Evolutionary conservation across 129 eudicot species (phyloP), one percentile per base, ranked within the genome.

Genomic region (Flaveria robusta): DNA sequence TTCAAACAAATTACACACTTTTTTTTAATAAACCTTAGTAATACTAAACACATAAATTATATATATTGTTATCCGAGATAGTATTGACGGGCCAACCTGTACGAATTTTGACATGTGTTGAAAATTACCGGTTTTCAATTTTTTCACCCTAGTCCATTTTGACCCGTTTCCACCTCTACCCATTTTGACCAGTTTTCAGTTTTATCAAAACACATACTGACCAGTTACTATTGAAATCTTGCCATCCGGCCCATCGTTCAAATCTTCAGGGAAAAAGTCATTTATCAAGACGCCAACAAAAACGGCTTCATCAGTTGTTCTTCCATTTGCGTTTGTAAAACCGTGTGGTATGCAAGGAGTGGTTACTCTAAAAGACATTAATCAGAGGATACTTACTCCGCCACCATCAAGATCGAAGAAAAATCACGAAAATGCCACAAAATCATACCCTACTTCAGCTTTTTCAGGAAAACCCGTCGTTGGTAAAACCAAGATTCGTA

Each of bases 381-480:
- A 93, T 84, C 88, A 85, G 74, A 73, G 81, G 79, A 90, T 93
- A 66, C 97, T 63, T 26, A 78, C 88, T 76, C 98, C 98, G 76
- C 86, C 88, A 4, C 91, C 89, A n/a, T 74, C 74, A 52, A 88
- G 88, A 72, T 63, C 86, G 23, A 87, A 77, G 81, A 81, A 86
- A 68, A 69, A 4, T 12, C 73, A 64, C 9, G 84, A 86, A 75
- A 88, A 93, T 42, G 81, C 75, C 47, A 3, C 75, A 26, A 81
- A 79, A 11, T 31, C 86, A 20, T 90, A 86, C 79, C 97, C 88
- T 10, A 93, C 89, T 68, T 93, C 98, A 19, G 98, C 97, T 7
- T 80, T 93, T 34, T 85, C 98, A 23, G 97, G 98, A 18, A 93
- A 93, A 68, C 97, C 98, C 12, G 97, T 93, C 47, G 97, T 93